Conservation (phyloP, 2,329 filamentous ascomycete genomes). For the Ophiosphaerella herpotricha region DNA sequence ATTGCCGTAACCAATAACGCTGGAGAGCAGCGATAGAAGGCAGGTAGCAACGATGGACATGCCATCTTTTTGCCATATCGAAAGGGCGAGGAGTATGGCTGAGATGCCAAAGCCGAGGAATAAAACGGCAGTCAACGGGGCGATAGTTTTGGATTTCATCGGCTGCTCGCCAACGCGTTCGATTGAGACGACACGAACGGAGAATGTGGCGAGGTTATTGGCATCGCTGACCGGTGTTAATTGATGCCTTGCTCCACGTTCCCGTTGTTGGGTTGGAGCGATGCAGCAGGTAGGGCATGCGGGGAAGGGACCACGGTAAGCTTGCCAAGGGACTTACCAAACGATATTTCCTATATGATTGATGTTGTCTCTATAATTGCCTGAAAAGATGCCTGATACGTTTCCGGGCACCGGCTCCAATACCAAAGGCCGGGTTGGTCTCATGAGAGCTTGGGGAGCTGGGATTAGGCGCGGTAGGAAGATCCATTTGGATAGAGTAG, state of each 20-base stretch:
- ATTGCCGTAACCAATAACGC: constrained; percentile 55
- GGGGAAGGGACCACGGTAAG: constrained; percentile 7
- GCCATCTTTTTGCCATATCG: constrained; percentile 53
- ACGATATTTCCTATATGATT: constrained; percentile 57
- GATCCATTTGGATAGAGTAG: constrained; percentile 55
- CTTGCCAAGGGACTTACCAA: constrained; percentile 35
- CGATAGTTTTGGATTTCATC: constrained; percentile 52
- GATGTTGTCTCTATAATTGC: constrained; percentile 52
- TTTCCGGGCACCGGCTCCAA: constrained; percentile 48
- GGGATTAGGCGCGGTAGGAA: constrained; percentile 57
- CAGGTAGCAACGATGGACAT: constrained; percentile 57
- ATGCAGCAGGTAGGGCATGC: constrained; percentile 1
- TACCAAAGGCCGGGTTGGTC: constrained; percentile 49
- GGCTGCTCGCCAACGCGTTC: constrained; percentile 32
- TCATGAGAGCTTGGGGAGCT: constrained; percentile 56
- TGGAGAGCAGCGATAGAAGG: constrained; percentile 55
- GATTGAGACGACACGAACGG: constrained; percentile 49
- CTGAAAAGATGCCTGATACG: constrained; percentile 54
- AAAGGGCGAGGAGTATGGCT: constrained; percentile 49
- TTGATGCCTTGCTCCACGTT: neutral
- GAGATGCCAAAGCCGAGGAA: constrained; percentile 53
- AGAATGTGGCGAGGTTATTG: constrained; percentile 42
- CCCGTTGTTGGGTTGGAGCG: neutral
- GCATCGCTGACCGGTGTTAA: constrained; percentile 33
- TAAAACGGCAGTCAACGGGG: constrained; percentile 52